Evolutionary conservation across 169 alveolate genomes (phyloP).

Genomic region (Plasmodium knowlesi): DNA sequence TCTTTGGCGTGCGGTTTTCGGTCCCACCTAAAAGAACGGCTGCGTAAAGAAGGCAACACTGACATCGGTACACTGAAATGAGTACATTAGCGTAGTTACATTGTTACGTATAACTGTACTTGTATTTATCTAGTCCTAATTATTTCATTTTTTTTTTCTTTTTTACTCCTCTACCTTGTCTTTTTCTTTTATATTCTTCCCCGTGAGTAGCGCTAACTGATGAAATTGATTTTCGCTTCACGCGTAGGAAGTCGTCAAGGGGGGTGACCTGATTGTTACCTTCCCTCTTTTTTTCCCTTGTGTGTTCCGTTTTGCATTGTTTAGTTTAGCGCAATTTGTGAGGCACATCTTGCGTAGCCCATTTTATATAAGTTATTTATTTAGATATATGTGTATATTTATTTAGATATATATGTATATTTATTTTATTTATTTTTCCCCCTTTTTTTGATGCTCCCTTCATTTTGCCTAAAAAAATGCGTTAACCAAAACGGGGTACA

Average conservation of each 20-base stretch:
- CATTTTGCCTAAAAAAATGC: not conserved
- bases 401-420: not conserved
- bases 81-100: not conserved
- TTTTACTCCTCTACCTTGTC: not conserved
- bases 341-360: not conserved
- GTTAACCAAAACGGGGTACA: not conserved
- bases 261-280: not conserved
- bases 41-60: not conserved
- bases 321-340: not conserved
- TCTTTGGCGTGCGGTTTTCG: not conserved
- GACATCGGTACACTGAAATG: no score
- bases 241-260: not conserved
- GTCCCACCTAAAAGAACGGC: not conserved
- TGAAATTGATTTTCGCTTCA: not conserved
- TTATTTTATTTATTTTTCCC: not conserved
- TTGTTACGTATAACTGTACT: not conserved
- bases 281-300: not conserved
- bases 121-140: not conserved
- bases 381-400: not conserved
- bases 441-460: not conserved
- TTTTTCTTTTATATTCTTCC: not conserved
- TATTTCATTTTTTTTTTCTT: not conserved
- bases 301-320: not conserved
- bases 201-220: not conserved
- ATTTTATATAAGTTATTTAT: not conserved